These are phyloP conservation scores for Astrothelium macrocarpum DNA, from an alignment of 495 filamentous ascomycete genomes.

Conservation along the genomic window DNA sequence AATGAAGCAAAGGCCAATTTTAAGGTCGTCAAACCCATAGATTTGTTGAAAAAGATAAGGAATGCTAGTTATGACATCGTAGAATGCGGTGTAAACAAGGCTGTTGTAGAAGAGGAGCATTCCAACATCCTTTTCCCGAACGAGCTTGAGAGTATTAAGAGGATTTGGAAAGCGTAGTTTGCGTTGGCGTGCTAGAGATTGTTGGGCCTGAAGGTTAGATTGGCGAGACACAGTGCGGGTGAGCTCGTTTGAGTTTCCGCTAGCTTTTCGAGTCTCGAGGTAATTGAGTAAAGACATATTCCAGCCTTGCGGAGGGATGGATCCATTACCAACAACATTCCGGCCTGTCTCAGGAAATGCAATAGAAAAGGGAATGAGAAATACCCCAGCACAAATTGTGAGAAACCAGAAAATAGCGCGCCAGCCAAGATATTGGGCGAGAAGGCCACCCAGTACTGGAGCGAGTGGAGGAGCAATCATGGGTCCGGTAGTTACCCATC, in stretches of 20 bases:
- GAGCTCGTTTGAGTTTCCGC: conserved; percentile 22
- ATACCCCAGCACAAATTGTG: conserved; percentile 25
- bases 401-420: conserved; percentile 31
- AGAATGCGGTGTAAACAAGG: conserved; percentile 49
- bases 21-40: conserved; percentile 57
- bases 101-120: conserved; percentile 48
- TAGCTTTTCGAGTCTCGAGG: conserved; percentile 22
- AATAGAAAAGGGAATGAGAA: conserved; percentile 28
- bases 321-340: conserved; percentile 30
- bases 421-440: conserved; percentile 28
- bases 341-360: conserved; percentile 24
- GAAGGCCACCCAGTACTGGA: conserved; percentile 27
- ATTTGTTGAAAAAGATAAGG: conserved; percentile 51
- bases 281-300: conserved; percentile 33
- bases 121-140: conserved; percentile 55
- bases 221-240: conserved; percentile 17
- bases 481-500: conserved; percentile 25
- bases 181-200: conserved; percentile 30
- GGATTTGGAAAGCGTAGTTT: conserved; percentile 63
- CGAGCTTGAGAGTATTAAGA: conserved; percentile 52
- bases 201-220: conserved; percentile 16
- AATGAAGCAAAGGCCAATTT: conserved; percentile 50
- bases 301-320: conserved; percentile 35
- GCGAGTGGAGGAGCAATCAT: conserved; percentile 27
- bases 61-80: conserved; percentile 47